Percentiles rank a stretch among this genome's conserved stretches.
phyloP scores from a whole-genome alignment of 345 rosid species.

The Ceriops zippeliana region DNA sequence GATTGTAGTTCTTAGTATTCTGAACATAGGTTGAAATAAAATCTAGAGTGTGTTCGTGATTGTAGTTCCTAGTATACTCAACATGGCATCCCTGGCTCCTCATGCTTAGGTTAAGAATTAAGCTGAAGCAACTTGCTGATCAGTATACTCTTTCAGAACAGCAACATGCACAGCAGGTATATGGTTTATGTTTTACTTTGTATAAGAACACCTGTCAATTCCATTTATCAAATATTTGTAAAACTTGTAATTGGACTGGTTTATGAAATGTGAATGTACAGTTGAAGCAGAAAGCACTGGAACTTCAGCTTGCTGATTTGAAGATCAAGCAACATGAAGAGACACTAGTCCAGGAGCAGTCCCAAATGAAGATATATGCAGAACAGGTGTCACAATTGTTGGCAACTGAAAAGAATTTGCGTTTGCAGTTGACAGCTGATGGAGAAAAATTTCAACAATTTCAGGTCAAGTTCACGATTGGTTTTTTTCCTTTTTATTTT shows the following conservation, averaged over 20 bases:
- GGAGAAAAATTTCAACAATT: conserved; percentile 95
- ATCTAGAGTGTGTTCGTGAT: too few relatives aligned
- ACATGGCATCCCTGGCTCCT: conserved; percentile 11
- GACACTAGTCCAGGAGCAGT: conserved; percentile 71
- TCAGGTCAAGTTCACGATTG: conserved; percentile 50
- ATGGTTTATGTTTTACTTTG: conserved; percentile 5
- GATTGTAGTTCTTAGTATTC: background rate
- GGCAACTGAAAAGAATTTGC: conserved; percentile 81
- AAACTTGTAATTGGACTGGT: background rate
- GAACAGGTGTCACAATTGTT: conserved; percentile 83
- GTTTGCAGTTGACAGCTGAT: conserved; percentile 78
- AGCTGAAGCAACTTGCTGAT: conserved; percentile 84
- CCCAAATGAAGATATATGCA: conserved; percentile 86
- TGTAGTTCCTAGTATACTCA: background rate
- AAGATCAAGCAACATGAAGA: conserved; percentile 86
- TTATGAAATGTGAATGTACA: conserved; percentile 37
- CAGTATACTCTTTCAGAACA: conserved; percentile 79
- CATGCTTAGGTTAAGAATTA: conserved; percentile 62
- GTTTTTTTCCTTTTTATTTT: background rate
- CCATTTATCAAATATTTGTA: background rate
- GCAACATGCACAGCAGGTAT: conserved; percentile 71
- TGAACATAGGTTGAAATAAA: background rate
- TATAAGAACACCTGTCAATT: background rate
- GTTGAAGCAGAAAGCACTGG: conserved; percentile 81
- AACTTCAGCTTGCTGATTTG: conserved; percentile 74